Conservation (phyloP, 352 stramenopile genomes). For the Globisporangium spinosum region DNA sequence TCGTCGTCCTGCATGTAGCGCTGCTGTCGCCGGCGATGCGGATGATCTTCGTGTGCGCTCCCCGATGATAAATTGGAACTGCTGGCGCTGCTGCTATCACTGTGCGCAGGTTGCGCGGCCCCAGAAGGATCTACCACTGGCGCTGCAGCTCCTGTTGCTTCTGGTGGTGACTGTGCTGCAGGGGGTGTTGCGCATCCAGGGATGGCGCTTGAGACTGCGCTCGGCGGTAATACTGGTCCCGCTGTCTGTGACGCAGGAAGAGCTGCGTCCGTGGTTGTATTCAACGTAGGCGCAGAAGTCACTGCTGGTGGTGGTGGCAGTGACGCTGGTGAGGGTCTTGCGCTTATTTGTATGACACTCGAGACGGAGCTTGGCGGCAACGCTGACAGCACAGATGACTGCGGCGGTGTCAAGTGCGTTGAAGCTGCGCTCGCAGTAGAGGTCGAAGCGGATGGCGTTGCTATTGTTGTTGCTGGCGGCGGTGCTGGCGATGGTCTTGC, state of each 20-base stretch:
- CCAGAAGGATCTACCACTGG: neutral
- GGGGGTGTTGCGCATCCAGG: neutral
- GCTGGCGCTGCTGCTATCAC: neutral
- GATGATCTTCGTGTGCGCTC: neutral
- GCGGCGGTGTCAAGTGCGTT: neutral
- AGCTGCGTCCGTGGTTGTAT: neutral
- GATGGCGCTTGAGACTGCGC: neutral
- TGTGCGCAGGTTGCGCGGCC: neutral
- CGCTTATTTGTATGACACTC: neutral
- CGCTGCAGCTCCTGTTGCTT: neutral
- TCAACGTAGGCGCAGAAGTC: neutral
- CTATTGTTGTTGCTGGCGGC: neutral
- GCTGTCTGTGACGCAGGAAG: neutral
- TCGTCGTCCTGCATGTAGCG: conserved; percentile 16
- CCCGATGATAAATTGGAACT: neutral
- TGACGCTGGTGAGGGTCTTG: neutral
- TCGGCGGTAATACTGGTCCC: neutral
- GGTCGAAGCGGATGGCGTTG: neutral
- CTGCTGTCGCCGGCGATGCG: neutral
- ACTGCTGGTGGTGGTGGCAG: neutral
- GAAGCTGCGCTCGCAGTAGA: neutral
- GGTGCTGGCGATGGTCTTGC: neutral
- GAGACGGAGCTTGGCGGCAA: neutral
- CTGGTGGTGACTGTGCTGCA: neutral
- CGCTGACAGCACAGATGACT: neutral